Evolutionary conservation across 371 early-diverging fungal genomes (phyloP), one percentile per base, ranked within the genome.

Genomic region (Blastocladiella emersonii): DNA sequence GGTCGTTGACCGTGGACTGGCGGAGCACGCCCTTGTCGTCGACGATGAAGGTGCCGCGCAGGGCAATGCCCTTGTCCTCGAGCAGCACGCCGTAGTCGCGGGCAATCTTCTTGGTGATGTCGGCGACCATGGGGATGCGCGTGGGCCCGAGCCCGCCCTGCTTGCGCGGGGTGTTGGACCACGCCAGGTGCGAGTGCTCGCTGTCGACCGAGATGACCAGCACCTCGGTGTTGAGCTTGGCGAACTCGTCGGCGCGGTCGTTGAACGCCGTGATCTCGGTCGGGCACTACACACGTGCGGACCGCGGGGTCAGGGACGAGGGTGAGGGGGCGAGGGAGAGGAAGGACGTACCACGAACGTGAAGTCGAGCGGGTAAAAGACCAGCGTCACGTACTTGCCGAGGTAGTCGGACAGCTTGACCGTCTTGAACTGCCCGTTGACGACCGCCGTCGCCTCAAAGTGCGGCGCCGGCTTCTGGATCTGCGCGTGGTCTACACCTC

Each of bases 121-220:
- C 97, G 64, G 91, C 80, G 25, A 93, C 70, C 36, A 59, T 8
- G 25, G 59, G 59, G 37, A 91, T 83, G 65, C 88, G 82, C 85
- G 95, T 85, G 56, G 79, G 78, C 57, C 96, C 94, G 39, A 99
- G 75, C 69, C 99, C 99, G 71, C 98, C 97, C 65, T 90, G 72
- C 70, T 83, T 83, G 64, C 88, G 80, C 45, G 85, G 82, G 63
- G 76, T 74, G 72, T 85, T 77, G 67, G 80, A 78, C 92, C 95
- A 91, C 65, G 76, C 72, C 53, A 78, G 66, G 65, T 85, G 87
- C 7, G 77, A 72, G 71, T 74, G 74, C 56, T 77, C 79, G 35
- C 78, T 75, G 74, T 86, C 87, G 43, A 76, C 74, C 21, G 83
- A 83, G 45, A 71, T 66, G 45, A 73, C 81, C 34, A 85, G 62